Base-by-base conservation (phyloP, 192 early-diverging fungal species). In the Entrophospora sp. region DNA sequence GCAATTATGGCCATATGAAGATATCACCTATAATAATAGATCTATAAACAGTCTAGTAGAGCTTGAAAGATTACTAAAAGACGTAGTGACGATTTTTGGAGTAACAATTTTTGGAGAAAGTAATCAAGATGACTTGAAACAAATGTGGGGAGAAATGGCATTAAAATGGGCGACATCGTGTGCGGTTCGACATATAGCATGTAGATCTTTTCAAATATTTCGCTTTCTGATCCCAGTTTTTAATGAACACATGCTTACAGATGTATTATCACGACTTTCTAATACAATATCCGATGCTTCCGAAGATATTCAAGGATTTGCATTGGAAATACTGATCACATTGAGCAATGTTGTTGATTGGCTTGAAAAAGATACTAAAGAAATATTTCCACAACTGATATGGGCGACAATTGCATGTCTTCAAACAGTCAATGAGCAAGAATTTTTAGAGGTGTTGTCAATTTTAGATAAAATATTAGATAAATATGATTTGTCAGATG, bases 161-260 rank as follows among this genome's bases (percentile, higher is more conserved):
- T 77, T 95, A 14, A 75, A 79, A 45, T 94, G 90, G 91, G 91
- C 89, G 3, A 89, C 89, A 2, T 79, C 76, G 25, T 94, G 91
- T 68, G 83, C 91, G 18, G 89, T 92, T 10, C 83, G 87, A 2
- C 90, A 94, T 71, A 82, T 91, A n/a, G 93, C 92, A 9, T 91
- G 89, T 65, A 75, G 90, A 12, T 93, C 91, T 0, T 86, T 95
- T 62, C 91, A 93, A 63, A 87, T 90, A 53, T 88, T 91, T 60
- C 79, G 90, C 18, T 79, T 78, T 1, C 56, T 95, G 6, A 79
- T 77, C 65, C 89, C 92, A 9, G 74, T 73, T 2, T 87, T 91
- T 40, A 90, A 80, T 57, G 79, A 84, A 42, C 75, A 79, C 49
- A 90, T 92, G 83, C 66, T 93, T 25, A 84, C 86, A 0, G 89